phyloP scores from a whole-genome alignment of 2,329 filamentous ascomycete species.

The Anthostomella pinea region DNA sequence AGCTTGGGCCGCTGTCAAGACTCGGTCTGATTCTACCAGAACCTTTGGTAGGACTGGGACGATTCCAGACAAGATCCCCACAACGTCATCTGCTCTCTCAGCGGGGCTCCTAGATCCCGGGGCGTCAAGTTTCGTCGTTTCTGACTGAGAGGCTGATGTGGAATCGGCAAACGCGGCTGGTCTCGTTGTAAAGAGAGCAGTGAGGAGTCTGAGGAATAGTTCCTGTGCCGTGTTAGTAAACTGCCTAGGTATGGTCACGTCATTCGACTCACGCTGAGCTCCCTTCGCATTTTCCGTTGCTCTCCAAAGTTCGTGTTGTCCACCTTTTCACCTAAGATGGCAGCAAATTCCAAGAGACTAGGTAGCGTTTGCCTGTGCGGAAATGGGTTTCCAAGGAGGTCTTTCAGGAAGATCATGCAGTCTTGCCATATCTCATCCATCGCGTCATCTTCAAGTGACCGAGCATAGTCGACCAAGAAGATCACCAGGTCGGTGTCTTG shows the following conservation, averaged over 20 bases:
- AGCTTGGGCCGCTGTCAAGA: conserved; percentile 70
- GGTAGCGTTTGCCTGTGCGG: conserved; percentile 90
- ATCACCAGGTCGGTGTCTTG: conserved; percentile 80
- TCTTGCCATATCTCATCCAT: conserved; percentile 98
- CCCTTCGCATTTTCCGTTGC: conserved; percentile 85
- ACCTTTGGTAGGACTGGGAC: conserved; percentile 80
- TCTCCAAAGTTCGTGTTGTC: conserved; percentile 98
- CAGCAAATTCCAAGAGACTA: conserved; percentile 81
- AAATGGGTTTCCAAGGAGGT: conserved; percentile 89
- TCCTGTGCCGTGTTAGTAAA: conserved; percentile 56
- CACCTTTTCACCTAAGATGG: conserved; percentile 88
- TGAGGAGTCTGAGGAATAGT: conserved; percentile 80
- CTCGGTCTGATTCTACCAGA: conserved; percentile 80
- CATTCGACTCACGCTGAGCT: conserved; percentile 68
- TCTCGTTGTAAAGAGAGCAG: conserved; percentile 90
- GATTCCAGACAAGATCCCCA: conserved; percentile 74
- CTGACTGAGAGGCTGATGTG: conserved; percentile 35
- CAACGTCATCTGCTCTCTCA: conserved; percentile 68
- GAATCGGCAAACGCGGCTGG: conserved; percentile 68
- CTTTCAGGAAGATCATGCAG: conserved; percentile 85
- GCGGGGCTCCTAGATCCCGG: conserved; percentile 32
- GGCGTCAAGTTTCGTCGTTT: conserved; percentile 38
- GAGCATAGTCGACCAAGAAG: conserved; percentile 87
- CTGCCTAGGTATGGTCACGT: background rate
- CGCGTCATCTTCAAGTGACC: conserved; percentile 89